A percentile compares a stretch with the other conserved stretches of the same genome.
phyloP scores from a whole-genome alignment of 2,329 filamentous ascomycete genomes.

The Canariomyces notabilis region DNA sequence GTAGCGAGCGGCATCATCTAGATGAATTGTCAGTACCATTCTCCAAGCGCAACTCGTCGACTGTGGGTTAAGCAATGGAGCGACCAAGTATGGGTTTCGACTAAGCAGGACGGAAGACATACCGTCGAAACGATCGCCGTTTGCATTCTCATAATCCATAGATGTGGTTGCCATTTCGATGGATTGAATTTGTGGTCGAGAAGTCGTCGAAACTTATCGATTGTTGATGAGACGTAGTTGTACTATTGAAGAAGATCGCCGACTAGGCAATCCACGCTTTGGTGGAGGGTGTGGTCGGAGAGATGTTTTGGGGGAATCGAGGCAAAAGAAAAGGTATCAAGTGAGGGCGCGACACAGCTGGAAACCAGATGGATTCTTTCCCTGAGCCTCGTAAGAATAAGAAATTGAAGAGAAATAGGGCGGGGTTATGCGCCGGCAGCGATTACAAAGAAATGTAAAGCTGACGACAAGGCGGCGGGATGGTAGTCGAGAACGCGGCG shows the following conservation, averaged over 20 bases:
- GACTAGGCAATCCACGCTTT: constrained; percentile 1
- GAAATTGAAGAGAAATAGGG: background rate
- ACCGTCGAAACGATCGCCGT: constrained; percentile 64
- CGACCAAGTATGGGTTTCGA: background rate
- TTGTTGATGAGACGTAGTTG: constrained; percentile 4
- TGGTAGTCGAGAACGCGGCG: constrained; percentile 3
- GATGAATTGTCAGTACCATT: constrained; percentile 13
- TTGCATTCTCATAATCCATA: constrained; percentile 67
- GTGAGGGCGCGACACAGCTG: background rate
- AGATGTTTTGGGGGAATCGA: background rate
- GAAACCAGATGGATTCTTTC: background rate
- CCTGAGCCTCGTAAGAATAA: background rate
- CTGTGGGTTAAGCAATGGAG: constrained; percentile 6
- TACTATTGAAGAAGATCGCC: background rate
- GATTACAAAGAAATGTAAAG: constrained; percentile 10
- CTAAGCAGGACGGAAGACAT: constrained; percentile 27
- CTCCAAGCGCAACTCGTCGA: constrained; percentile 8
- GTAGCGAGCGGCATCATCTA: constrained; percentile 62
- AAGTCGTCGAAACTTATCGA: background rate
- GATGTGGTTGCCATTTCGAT: constrained; percentile 55
- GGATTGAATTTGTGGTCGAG: constrained; percentile 13
- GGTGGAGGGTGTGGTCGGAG: constrained; percentile 1
- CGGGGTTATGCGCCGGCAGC: constrained; percentile 4
- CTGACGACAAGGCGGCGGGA: background rate
- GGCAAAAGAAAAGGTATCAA: background rate